Conservation (phyloP, 257 asterid species). For the Sherardia arvensis region DNA sequence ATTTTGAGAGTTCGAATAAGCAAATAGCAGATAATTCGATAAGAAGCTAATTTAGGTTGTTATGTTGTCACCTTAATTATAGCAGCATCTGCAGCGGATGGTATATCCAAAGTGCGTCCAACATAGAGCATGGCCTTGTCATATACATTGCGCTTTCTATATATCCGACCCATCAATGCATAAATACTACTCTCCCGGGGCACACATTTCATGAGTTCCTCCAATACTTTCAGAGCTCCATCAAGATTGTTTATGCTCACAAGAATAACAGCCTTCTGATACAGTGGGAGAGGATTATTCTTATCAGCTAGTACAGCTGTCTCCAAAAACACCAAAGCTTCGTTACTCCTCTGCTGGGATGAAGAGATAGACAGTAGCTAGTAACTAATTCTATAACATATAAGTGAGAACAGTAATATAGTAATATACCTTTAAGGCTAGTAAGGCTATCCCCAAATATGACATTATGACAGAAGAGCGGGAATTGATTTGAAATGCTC, state of each 20-base stretch:
- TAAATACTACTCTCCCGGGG: constrained; percentile 88
- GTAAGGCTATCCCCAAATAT: too few relatives aligned
- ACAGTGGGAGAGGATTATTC: constrained; percentile 95
- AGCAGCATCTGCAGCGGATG: constrained; percentile 93
- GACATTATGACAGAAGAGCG: too few relatives aligned
- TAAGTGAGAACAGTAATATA: too few relatives aligned
- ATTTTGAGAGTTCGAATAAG: too few relatives aligned
- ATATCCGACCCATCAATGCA: constrained; percentile 91
- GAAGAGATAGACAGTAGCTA: not conserved
- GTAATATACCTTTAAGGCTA: too few relatives aligned
- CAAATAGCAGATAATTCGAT: too few relatives aligned
- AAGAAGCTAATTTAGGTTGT: not conserved
- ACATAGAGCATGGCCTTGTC: constrained; percentile 92
- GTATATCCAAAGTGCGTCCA: constrained; percentile 86
- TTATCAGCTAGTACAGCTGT: constrained; percentile 86
- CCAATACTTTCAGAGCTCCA: constrained; percentile 81
- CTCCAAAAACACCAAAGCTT: constrained; percentile 81
- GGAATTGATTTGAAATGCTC: too few relatives aligned
- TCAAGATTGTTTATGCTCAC: too few relatives aligned
- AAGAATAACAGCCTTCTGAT: too few relatives aligned
- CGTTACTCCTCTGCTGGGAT: constrained; percentile 52
- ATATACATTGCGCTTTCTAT: constrained; percentile 53
- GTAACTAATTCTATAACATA: too few relatives aligned
- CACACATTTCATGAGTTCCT: constrained; percentile 88
- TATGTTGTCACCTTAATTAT: constrained; percentile 67